Conservation (phyloP, 805 yeast genomes). For the Lachancea lanzarotensis region DNA sequence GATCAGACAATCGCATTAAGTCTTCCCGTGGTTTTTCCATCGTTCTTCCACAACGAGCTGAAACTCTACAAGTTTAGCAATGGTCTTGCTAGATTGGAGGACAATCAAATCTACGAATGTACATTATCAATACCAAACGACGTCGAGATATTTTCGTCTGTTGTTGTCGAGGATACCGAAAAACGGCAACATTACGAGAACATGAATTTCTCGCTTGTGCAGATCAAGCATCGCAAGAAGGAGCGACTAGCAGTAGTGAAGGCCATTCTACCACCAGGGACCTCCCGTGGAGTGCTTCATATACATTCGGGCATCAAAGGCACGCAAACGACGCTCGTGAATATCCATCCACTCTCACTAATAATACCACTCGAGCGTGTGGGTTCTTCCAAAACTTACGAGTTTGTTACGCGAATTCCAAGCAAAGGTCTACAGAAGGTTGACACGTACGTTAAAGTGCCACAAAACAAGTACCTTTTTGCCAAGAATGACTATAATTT, state of each 20-base stretch:
- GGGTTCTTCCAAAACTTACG: conserved; percentile 53
- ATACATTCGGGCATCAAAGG: conserved; percentile 68
- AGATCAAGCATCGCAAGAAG: conserved; percentile 59
- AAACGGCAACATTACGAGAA: conserved; percentile 19
- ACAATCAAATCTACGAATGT: conserved; percentile 73
- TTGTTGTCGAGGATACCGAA: conserved; percentile 45
- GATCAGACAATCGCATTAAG: conserved; percentile 72
- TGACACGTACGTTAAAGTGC: conserved; percentile 78
- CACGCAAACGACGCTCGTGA: conserved; percentile 47
- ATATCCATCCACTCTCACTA: conserved; percentile 62
- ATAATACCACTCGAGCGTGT: conserved; percentile 69
- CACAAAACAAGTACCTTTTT: conserved; percentile 63
- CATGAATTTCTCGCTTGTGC: conserved; percentile 60
- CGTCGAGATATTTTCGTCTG: conserved; percentile 57
- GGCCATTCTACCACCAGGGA: conserved; percentile 69
- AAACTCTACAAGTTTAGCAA: conserved; percentile 65
- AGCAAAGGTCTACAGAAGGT: conserved; percentile 60
- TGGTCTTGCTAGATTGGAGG: conserved; percentile 64
- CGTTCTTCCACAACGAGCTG: conserved; percentile 56
- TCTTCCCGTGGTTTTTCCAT: conserved; percentile 82
- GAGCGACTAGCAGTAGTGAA: conserved; percentile 67
- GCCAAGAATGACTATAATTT: conserved; percentile 58
- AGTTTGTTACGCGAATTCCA: conserved; percentile 67
- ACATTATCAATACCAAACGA: conserved; percentile 65
- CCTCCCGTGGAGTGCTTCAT: conserved; percentile 62